Percentiles rank a stretch among this genome's conserved stretches.
Conservation (phyloP, 208 protist species). For the Perkinsela sp. region DNA sequence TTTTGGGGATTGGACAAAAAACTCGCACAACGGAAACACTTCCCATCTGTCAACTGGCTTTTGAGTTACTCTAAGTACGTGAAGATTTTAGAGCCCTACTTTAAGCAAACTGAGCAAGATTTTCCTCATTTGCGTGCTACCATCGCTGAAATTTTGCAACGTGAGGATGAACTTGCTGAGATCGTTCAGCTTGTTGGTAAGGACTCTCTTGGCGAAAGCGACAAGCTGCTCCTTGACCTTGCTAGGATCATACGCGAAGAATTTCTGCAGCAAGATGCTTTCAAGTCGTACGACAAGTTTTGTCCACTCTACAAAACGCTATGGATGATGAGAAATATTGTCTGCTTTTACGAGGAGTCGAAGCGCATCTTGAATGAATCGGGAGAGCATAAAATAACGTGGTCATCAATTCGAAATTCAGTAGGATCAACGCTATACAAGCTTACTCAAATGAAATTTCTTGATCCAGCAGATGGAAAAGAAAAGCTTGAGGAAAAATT, state of each 20-base stretch:
- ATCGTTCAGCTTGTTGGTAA: slow-evolving; percentile 99
- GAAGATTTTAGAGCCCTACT: slow-evolving; percentile 84
- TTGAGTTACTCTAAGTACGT: slow-evolving; percentile 97
- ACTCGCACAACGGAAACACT: slow-evolving; percentile 99
- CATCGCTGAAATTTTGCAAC: slow-evolving; percentile 83
- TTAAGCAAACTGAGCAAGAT: slow-evolving; percentile 76
- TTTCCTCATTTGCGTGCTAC: slow-evolving; percentile 77
- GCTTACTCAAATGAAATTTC: slow-evolving; percentile 70
- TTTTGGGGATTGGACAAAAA: slow-evolving; percentile 99
- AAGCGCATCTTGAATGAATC: slow-evolving; percentile 60
- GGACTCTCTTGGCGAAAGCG: slow-evolving; percentile 95
- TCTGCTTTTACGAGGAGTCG: slow-evolving; percentile 83
- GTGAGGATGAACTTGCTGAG: slow-evolving; percentile 95
- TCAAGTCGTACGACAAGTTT: slow-evolving; percentile 86
- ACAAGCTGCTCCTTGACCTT: slow-evolving; percentile 97
- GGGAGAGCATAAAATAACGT: slow-evolving; percentile 78
- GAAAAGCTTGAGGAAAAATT: slow-evolving; percentile 48
- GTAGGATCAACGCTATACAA: slow-evolving; percentile 41
- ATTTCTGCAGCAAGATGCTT: slow-evolving; percentile 99
- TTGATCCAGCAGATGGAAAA: slow-evolving; percentile 47
- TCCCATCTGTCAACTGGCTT: slow-evolving; percentile 99
- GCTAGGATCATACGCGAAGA: slow-evolving; percentile 97
- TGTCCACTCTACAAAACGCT: slow-evolving; percentile 94
- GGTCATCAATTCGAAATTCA: slow-evolving; percentile 71
- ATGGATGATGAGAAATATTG: slow-evolving; percentile 90